Evolutionary conservation across 768 basidiomycete genomes (phyloP), one percentile per base, ranked within the genome.

Genomic region (Mycena crocata): DNA sequence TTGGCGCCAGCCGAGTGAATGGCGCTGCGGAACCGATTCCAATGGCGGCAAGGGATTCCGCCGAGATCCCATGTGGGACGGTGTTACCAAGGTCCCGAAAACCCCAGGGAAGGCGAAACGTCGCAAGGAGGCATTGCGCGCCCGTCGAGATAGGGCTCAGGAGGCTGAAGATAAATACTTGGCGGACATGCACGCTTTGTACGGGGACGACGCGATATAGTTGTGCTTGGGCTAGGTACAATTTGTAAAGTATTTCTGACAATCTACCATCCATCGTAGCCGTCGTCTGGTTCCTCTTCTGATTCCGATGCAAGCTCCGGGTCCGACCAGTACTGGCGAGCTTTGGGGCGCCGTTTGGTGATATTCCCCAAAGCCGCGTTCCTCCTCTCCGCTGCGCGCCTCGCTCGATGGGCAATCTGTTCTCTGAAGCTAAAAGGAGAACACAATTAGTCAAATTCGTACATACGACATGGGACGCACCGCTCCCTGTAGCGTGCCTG

Each of bases 321-420:
- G 9, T 48, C 62, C 0, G 62, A 64, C 35, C 37, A 64, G n/a
- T 64, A 64, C 6, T 64, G 62, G 2, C 62, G 54, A 1, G 54
- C 62, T 31, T 50, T 64, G 6, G 62, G 62, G 0, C 54, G 54
- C 7, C 23, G 21, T 21, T 57, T 56, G 0, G 54, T 64, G 2
- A 26, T 23, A 23, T 57, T 56, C 14, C 62, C 54, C 0, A 7
- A 28, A 13, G 2, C 19, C 0, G 32, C 28, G 10, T 63, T 63
- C 24, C 40, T 63, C 31, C 31, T 35, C 12, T 30, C 52, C 1
- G 50, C 32, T 1, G 62, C 54, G 4, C 44, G 34, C 2, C 62
- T 34, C 14, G 62, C 62, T 0, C 46, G 46, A 23, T 64, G 62
- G 2, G 54, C 54, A 14, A 64, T 56, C 34, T 48, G 24, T 15